Evolutionary conservation across 768 basidiomycete species (phyloP).

Genomic region (Phaeotremella skinneri): DNA sequence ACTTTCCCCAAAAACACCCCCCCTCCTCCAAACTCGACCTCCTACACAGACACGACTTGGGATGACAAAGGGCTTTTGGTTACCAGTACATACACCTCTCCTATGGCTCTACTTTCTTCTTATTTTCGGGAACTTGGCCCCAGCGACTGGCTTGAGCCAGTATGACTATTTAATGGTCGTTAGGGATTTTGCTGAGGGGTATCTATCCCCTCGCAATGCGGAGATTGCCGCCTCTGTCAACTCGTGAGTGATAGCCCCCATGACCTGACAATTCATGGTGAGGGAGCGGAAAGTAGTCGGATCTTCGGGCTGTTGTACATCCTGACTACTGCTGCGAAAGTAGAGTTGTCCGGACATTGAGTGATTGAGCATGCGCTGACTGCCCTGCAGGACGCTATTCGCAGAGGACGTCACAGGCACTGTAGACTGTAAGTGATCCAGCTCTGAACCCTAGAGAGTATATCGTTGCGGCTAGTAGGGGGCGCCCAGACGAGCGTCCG

Average conservation of each 20-base stretch:
- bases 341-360: no score
- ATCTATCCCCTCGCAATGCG: slow-evolving; percentile 14
- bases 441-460: no score
- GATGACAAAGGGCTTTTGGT: no score
- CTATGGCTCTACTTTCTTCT: background rate
- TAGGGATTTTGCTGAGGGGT: slow-evolving; percentile 19
- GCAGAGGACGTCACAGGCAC: slow-evolving; percentile 32
- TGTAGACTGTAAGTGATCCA: slow-evolving; percentile 22
- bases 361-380: background rate
- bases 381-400: slow-evolving; percentile 24
- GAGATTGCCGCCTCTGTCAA: slow-evolving; percentile 19
- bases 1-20: no score
- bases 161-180: slow-evolving; percentile 18
- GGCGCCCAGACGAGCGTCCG: background rate
- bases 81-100: no score
- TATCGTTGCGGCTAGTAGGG: background rate
- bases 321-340: no score
- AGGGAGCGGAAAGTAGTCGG: no score
- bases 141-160: background rate
- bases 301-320: no score
- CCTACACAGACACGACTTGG: no score
- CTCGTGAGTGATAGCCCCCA: slow-evolving; percentile 5
- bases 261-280: no score
- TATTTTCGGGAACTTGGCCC: background rate
- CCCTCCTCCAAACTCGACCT: no score